Percentiles rank a stretch among this genome's conserved stretches.
phyloP scores from a whole-genome alignment of 2,329 filamentous ascomycete genomes.

The Microsporum audouinii region DNA sequence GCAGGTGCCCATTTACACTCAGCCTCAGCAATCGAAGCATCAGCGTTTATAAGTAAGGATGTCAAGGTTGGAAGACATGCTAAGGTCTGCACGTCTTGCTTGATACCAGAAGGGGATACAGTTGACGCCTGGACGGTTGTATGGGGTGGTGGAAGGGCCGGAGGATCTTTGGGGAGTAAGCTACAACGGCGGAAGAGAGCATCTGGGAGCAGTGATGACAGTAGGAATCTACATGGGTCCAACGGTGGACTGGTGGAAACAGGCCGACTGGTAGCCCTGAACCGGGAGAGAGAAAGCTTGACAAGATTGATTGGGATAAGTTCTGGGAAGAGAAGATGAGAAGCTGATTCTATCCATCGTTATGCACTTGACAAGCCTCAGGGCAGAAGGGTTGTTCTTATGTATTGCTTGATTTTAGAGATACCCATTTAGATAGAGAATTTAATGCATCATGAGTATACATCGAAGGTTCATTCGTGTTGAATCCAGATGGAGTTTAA shows the following conservation, averaged over 20 bases:
- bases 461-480: background rate
- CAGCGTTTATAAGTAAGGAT: slow-evolving; percentile 27
- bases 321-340: slow-evolving; percentile 6
- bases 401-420: background rate
- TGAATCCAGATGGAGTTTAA: background rate
- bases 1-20: slow-evolving; percentile 32
- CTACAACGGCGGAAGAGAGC: slow-evolving; percentile 25
- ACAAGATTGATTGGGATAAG: slow-evolving; percentile 46
- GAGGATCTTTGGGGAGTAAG: slow-evolving; percentile 15
- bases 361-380: background rate
- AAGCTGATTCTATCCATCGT: background rate
- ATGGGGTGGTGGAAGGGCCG: slow-evolving; percentile 46
- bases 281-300: slow-evolving; percentile 57
- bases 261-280: slow-evolving; percentile 51
- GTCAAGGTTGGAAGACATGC: slow-evolving; percentile 44
- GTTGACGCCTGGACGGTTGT: slow-evolving; percentile 59
- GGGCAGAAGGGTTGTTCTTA: background rate
- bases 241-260: slow-evolving; percentile 42
- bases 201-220: slow-evolving; percentile 23
- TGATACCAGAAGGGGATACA: slow-evolving; percentile 46
- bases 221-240: slow-evolving; percentile 6
- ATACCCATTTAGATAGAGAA: background rate
- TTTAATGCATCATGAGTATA: background rate
- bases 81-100: slow-evolving; percentile 55
- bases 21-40: slow-evolving; percentile 34